Conservation (phyloP, 2,329 filamentous ascomycete species). For the Lasiodiplodia hormozganensis region DNA sequence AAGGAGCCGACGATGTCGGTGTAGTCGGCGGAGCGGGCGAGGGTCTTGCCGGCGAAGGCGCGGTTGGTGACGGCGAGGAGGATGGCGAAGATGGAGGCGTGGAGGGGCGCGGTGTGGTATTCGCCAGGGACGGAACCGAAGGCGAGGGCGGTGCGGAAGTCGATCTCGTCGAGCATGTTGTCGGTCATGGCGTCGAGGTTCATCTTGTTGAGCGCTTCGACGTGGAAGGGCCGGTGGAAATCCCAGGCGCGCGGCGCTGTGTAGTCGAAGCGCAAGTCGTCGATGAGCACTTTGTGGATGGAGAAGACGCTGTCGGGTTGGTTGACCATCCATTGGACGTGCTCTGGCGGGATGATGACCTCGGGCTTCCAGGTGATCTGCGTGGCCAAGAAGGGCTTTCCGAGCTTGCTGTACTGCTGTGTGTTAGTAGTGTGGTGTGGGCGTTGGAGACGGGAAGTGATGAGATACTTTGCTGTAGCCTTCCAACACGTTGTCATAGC, state of each 20-base stretch:
- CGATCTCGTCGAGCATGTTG: conserved; percentile 17
- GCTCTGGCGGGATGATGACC: conserved; percentile 10
- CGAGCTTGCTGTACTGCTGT: not conserved
- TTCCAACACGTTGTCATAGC: not conserved
- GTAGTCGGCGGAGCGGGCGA: conserved; percentile 3
- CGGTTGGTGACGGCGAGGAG: conserved; percentile 21
- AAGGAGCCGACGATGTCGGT: not conserved
- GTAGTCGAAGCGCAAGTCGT: conserved; percentile 21
- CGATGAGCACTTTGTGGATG: conserved; percentile 21
- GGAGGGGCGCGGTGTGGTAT: not conserved
- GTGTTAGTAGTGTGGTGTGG: not conserved
- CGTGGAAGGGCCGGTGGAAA: conserved; percentile 25
- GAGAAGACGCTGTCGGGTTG: conserved; percentile 25
- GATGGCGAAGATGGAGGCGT: not conserved
- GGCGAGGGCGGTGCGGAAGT: not conserved
- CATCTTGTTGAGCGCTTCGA: conserved; percentile 27
- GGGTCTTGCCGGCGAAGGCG: conserved; percentile 4
- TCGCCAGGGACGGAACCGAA: not conserved
- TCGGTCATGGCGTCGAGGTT: conserved; percentile 16
- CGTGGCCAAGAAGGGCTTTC: conserved; percentile 5
- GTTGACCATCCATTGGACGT: conserved; percentile 19
- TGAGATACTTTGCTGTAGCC: not conserved
- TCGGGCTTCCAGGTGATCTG: conserved; percentile 11
- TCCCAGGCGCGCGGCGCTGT: conserved; percentile 13
- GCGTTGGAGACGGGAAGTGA: not conserved